phyloP scores from a whole-genome alignment of 2,329 filamentous ascomycete genomes.

The Aureobasidium musti region DNA sequence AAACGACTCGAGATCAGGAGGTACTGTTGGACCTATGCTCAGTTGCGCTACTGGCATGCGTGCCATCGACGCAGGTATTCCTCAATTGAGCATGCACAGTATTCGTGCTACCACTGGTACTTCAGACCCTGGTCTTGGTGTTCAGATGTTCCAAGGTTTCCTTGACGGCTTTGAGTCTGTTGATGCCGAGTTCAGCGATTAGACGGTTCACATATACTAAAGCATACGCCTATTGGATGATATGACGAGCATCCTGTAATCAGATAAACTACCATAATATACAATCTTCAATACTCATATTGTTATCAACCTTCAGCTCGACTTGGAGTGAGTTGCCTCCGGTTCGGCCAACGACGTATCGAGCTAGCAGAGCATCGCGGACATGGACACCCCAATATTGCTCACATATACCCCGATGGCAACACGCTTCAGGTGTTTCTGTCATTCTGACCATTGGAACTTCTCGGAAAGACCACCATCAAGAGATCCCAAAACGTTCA shows the following conservation, averaged over 20 bases:
- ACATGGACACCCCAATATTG: no score
- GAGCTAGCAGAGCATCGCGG: no score
- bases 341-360: no score
- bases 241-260: background rate
- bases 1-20: slow-evolving; percentile 85
- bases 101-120: slow-evolving; percentile 85
- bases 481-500: no score
- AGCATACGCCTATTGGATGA: background rate
- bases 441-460: no score
- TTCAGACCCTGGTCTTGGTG: slow-evolving; percentile 82
- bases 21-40: slow-evolving; percentile 92
- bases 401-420: no score
- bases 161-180: slow-evolving; percentile 83
- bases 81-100: slow-evolving; percentile 92
- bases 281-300: background rate
- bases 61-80: slow-evolving; percentile 83
- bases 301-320: no score
- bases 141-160: slow-evolving; percentile 86
- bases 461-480: no score
- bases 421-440: no score
- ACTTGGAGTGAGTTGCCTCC: no score
- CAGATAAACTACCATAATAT: background rate
- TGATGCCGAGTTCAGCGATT: slow-evolving; percentile 71
- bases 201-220: background rate
- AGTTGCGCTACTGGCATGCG: slow-evolving; percentile 77